Evolutionary conservation across 176 grass and related monocot genomes (phyloP), one percentile per base, ranked within the genome.

Genomic region (Guadua angustifolia): DNA sequence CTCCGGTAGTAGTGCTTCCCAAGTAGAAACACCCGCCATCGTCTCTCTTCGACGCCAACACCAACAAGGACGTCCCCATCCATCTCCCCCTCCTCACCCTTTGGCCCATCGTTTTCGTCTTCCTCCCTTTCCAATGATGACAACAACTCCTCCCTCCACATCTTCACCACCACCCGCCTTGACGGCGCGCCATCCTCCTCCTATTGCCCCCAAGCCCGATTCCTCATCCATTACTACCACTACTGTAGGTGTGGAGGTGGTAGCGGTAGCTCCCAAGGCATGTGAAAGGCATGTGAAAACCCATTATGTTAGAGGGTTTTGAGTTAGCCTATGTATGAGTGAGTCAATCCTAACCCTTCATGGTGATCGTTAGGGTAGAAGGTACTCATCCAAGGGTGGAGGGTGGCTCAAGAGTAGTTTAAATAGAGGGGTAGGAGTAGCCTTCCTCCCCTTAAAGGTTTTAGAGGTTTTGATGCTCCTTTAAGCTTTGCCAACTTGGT

Each of bases 11-110:
- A 89, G 88, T 2, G 84, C 86, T 40, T 85, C 90, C 81, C 91
- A 99, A 99, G 88, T 78, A 93, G 83, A 99, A 99, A 91, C 92
- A 94, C 72, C 87, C 88, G 44, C 89, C 82, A 5, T 88, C 91
- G 42, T 90, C 90, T 26, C 88, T 95, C 59, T 95, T 88, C 43
- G 90, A 95, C 71, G 86, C 93, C 70, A 90, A 88, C 18, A 88
- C 90, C 65, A 86, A 95, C 79, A 90, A 92, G 75, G 93, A 95
- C 88, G 1, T 90, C 89, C 42, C 89, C 88, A 24, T 86, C 89
- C 50, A 74, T 84, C 33, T 78, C 42, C 84, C 84, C 84, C 5
- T 87, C 88, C 13, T 86, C 84, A 5, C 88, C 84, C 0, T 90
- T 84, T 52, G 84, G 75, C 42, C 89, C 75, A 0, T 90, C 89